Evolutionary conservation across 352 stramenopile species (phyloP).

Genomic region (Globisporangium nagaii): DNA sequence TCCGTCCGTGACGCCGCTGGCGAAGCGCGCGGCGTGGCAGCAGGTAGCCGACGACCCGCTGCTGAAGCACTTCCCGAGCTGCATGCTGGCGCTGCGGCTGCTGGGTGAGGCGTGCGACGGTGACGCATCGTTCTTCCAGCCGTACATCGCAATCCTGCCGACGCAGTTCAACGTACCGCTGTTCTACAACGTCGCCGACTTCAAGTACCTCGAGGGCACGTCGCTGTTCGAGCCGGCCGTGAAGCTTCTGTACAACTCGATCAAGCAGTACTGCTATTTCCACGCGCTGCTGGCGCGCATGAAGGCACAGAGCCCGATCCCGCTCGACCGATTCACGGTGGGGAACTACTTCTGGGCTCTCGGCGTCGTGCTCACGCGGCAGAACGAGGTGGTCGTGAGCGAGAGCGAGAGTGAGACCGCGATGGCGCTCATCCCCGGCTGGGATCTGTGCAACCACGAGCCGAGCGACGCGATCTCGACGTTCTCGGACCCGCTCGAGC

Average conservation of each 20-base stretch:
- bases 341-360: slow-evolving; percentile 54
- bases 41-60: slow-evolving; percentile 27
- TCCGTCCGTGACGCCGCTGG: not conserved
- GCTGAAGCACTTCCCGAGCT: slow-evolving; percentile 32
- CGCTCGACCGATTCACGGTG: slow-evolving; percentile 33
- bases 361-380: slow-evolving; percentile 49
- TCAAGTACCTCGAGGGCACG: slow-evolving; percentile 32
- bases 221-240: slow-evolving; percentile 31
- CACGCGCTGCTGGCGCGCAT: slow-evolving; percentile 17
- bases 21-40: slow-evolving; percentile 14
- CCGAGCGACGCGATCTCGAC: slow-evolving; percentile 32
- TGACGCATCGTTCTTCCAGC: slow-evolving; percentile 24
- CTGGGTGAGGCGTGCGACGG: slow-evolving; percentile 25
- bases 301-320: slow-evolving; percentile 19
- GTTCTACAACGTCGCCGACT: slow-evolving; percentile 38
- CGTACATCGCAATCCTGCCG: slow-evolving; percentile 44
- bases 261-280: slow-evolving; percentile 61
- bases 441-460: slow-evolving; percentile 68
- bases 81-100: slow-evolving; percentile 33
- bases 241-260: slow-evolving; percentile 48
- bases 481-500: slow-evolving; percentile 26
- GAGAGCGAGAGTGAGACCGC: slow-evolving; percentile 15
- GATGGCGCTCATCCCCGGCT: slow-evolving; percentile 53
- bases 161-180: slow-evolving; percentile 39
- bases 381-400: slow-evolving; percentile 41